phyloP scores from a whole-genome alignment of 73 alveolate genomes.

The Paramecium caudatum region DNA sequence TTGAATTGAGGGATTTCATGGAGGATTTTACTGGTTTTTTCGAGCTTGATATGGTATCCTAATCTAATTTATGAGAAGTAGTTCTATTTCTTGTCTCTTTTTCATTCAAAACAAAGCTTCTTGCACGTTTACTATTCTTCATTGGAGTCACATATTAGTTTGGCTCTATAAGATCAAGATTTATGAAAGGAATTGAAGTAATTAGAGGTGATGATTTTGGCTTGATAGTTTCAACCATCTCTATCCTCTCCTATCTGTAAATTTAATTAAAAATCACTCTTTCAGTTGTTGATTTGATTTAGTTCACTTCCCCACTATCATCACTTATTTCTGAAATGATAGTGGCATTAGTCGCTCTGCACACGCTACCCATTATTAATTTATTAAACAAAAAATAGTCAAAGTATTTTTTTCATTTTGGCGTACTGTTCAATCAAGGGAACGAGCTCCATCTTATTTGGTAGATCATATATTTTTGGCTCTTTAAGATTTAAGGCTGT shows the following conservation, averaged over 20 bases:
- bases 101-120: neutral
- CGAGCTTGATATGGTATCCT: neutral
- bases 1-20: neutral
- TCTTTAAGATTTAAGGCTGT: constrained; percentile 19
- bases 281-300: neutral
- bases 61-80: neutral
- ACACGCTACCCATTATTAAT: neutral
- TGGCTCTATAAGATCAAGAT: constrained; percentile 5
- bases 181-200: neutral
- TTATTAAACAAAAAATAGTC: neutral
- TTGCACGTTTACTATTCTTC: neutral
- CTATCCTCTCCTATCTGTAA: neutral
- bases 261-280: neutral
- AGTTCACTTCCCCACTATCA: too few species aligned
- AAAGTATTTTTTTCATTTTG: constrained; percentile 10
- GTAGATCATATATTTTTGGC: neutral
- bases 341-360: neutral
- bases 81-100: constrained; percentile 32
- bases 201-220: neutral
- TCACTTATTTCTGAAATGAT: neutral
- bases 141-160: neutral
- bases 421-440: neutral
- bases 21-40: neutral
- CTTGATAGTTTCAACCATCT: neutral
- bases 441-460: neutral